Base-by-base conservation (phyloP, 2,329 filamentous ascomycete species). In the Penicillium crustosum region DNA sequence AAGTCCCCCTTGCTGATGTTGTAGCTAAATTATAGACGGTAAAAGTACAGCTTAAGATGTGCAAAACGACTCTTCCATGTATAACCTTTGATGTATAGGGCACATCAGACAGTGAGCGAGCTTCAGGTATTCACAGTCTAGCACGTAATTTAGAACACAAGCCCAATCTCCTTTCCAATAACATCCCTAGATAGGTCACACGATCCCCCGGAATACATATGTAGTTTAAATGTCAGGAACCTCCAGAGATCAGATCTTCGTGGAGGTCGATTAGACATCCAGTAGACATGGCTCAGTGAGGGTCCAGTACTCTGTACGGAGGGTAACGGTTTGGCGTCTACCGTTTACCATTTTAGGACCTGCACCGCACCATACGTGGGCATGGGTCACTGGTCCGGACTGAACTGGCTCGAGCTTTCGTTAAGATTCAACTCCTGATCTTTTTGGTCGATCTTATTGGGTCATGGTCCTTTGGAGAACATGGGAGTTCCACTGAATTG, bases 401-500 rank as follows among this genome's bases (percentile, higher is more conserved):
- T 54, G 15, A 31, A 58, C 47, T 55, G 31, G 44, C 44, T 49
- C 35, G 38, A 49, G 42, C 33, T 47, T 45, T 15, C 42, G 35
- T 29, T 55, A 25, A 53, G 29, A 55, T 58, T 25, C 49, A 53
- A 21, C 17, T 49, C 29, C 35, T 64, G 55, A 59, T 57, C 55
- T 45, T 49, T 42, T 41, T 15, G 19, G 31, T 43, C 27, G 39
- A 53, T 59, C 31, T 15, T 36, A 63, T 60, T 54, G 49, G 57
- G 49, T 55, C 54, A 35, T 55, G 31, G 12, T 13, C 12, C 13
- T 33, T 33, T 9, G 12, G 31, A 15, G 31, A 33, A 13, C 31
- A 61, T 35, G 29, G 36, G 52, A 53, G 61, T 55, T 44, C 62
- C 62, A 64, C 61, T 35, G 21, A 25, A 27, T 54, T 47, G 57